Base-by-base conservation (phyloP, 257 asterid genomes). In the Fraxinus cuspidata region DNA sequence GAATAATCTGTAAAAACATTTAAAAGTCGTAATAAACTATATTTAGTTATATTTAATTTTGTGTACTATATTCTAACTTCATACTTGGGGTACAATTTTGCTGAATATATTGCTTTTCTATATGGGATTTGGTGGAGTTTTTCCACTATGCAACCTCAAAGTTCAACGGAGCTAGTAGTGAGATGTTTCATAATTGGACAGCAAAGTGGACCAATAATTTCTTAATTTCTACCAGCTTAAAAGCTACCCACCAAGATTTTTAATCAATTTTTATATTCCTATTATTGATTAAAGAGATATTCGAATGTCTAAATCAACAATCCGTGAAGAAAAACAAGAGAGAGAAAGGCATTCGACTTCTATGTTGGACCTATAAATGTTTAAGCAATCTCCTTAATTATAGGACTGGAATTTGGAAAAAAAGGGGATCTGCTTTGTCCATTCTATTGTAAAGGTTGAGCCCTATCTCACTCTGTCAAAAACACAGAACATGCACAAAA, bases 261-360 rank as follows among this genome's bases (percentile, higher is more conserved):
- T 40, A 40, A 40, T 2, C 74, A 32, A 15, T 64, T 69, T 49
- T 75, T 47, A 65, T 76, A 80, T 40, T 40, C 47, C 47, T 9
- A 40, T 40, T 40, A 40, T 84, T 71, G 75, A 63, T 56, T 71
- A 78, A 81, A 84, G 80, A 72, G 79, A 81, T 51, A 71, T 66
- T 71, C 9, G 10, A 80, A 73, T 74, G 83, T 81, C 75, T 69
- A 78, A 91, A 91, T 87, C 85, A 84, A 9, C 84, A 31, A 77
- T 75, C 81, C 51, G 63, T 81, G 84, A 81, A 79, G 86, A 82
- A 71, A 77, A 82, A 76, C 70, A 12, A 13, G 32, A 16, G 13
- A 28, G 27, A 32, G 5, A 70, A 35, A 5, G 49, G 70, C 18
- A 12, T 65, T 51, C 40, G 60, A 58, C 70, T 76, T 66, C 37